phyloP scores from a whole-genome alignment of 2,329 filamentous ascomycete genomes.

The Diplodia sapinea region DNA sequence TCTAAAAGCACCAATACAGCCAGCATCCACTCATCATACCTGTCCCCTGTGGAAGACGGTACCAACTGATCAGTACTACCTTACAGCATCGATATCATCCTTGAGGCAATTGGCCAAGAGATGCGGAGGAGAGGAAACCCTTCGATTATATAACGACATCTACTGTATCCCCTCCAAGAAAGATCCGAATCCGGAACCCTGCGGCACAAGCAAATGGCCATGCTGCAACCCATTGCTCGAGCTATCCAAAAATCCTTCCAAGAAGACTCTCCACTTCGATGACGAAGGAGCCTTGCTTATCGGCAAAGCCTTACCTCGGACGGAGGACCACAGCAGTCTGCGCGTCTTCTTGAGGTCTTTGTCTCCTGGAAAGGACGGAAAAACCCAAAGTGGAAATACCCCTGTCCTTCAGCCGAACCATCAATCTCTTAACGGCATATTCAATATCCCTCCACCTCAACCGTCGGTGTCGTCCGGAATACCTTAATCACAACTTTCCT shows the following conservation, averaged over 20 bases:
- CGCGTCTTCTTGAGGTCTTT: neutral
- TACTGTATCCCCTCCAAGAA: neutral
- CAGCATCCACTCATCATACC: fast-evolving
- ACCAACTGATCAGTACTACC: neutral
- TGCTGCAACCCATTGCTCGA: conserved; percentile 2
- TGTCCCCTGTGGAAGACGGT: neutral
- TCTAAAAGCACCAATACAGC: neutral
- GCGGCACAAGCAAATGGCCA: neutral
- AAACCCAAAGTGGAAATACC: neutral
- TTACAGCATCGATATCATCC: neutral
- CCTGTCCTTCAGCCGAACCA: too few species aligned
- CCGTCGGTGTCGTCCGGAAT: neutral
- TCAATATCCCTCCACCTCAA: neutral
- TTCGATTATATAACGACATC: neutral
- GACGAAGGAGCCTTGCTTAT: neutral
- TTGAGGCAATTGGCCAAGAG: neutral
- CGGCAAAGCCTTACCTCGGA: neutral
- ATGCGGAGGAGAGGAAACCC: neutral
- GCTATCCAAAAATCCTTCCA: neutral
- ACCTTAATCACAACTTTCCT: too few species aligned
- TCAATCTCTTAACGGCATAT: neutral
- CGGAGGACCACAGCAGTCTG: neutral
- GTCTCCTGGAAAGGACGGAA: neutral
- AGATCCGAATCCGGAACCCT: too few species aligned
- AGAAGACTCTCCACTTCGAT: fast-evolving